A percentile compares a stretch with the other conserved stretches of the same genome.
phyloP scores from a whole-genome alignment of 139 green algal genomes.

The Chlorella sp. region DNA sequence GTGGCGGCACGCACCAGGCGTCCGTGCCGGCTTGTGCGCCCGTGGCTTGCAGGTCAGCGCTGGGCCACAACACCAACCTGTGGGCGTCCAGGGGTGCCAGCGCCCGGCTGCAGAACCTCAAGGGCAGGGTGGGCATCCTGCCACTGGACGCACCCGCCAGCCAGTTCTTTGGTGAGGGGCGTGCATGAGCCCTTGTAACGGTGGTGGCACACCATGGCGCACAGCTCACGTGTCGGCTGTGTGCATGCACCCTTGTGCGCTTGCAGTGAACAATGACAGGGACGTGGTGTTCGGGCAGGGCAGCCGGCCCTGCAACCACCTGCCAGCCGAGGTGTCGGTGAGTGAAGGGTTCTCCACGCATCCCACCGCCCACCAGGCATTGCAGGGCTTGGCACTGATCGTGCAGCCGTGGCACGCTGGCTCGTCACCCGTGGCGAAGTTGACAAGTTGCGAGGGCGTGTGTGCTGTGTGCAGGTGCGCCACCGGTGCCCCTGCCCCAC shows the following conservation, averaged over 20 bases:
- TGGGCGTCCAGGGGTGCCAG: conserved; percentile 35
- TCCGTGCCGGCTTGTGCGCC: no score
- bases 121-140: conserved; percentile 16
- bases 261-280: background rate
- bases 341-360: background rate
- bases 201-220: no score
- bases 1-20: no score
- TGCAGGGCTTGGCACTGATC: background rate
- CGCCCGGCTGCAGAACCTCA: conserved; percentile 2
- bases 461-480: conserved; percentile 34
- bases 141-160: background rate
- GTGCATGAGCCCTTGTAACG: background rate
- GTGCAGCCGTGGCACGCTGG: background rate
- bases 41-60: conserved; percentile 22
- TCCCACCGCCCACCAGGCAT: background rate
- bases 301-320: background rate
- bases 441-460: no score
- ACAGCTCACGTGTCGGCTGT: background rate
- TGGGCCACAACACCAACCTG: conserved; percentile 67
- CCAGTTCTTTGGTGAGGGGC: conserved; percentile 18
- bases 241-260: background rate
- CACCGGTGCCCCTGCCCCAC: conserved; percentile 43
- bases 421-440: no score
- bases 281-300: background rate
- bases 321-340: background rate